Evolutionary conservation across 2,329 filamentous ascomycete species (phyloP).

Genomic region (Cladophialophora carrionii): DNA sequence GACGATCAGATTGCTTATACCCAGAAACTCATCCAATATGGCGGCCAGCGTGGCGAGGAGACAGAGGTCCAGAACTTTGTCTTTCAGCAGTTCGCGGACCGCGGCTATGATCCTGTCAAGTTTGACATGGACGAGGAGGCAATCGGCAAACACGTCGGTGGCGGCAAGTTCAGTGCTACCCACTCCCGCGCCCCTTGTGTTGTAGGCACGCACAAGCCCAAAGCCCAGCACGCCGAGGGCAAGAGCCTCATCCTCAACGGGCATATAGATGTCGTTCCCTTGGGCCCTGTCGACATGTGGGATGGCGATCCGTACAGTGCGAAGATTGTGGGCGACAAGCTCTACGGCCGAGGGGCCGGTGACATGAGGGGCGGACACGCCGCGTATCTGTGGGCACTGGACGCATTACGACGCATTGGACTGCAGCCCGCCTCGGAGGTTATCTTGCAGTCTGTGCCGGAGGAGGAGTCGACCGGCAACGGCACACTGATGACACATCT

Average conservation of each 20-base stretch:
- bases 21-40: conserved; percentile 32
- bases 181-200: conserved; percentile 31
- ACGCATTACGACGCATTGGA: conserved; percentile 24
- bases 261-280: conserved; percentile 33
- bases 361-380: conserved; percentile 31
- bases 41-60: conserved; percentile 33
- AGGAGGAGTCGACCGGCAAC: conserved; percentile 35
- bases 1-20: conserved; percentile 29
- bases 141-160: conserved; percentile 28
- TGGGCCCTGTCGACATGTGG: conserved; percentile 33
- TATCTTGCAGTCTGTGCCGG: conserved; percentile 31
- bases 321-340: conserved; percentile 28
- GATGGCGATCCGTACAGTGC: conserved; percentile 31
- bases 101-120: conserved; percentile 29
- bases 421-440: conserved; percentile 33
- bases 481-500: conserved; percentile 35
- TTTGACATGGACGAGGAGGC: conserved; percentile 31
- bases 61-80: conserved; percentile 29
- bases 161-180: conserved; percentile 28
- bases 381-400: conserved; percentile 27
- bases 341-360: conserved; percentile 31
- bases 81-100: conserved; percentile 27
- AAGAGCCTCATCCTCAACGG: conserved; percentile 33
- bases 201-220: conserved; percentile 34
- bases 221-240: conserved; percentile 19